A percentile compares a stretch with the other conserved stretches of the same genome.
Evolutionary conservation across 1,139 yeast genomes (phyloP).

Genomic region (Nakaseomyces glabratus): DNA sequence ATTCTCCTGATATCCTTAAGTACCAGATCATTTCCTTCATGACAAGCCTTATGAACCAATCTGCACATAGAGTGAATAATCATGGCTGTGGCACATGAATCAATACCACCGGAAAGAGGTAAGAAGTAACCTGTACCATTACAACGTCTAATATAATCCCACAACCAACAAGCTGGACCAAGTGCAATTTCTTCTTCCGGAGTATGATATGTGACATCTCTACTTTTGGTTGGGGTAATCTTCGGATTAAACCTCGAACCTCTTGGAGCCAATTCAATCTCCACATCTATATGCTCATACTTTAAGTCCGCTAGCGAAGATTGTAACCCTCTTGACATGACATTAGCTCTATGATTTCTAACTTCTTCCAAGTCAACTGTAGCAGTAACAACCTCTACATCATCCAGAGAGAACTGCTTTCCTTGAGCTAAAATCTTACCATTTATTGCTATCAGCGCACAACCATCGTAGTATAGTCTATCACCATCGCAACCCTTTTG

Average conservation of each 20-base stretch:
- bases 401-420: constrained; percentile 75
- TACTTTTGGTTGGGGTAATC: constrained; percentile 50
- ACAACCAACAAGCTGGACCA: constrained; percentile 98
- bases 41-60: constrained; percentile 59
- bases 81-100: constrained; percentile 93
- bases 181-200: constrained; percentile 96
- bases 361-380: constrained; percentile 91
- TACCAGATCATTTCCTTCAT: constrained; percentile 64
- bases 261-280: constrained; percentile 53
- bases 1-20: constrained; percentile 61
- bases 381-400: constrained; percentile 89
- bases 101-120: constrained; percentile 95
- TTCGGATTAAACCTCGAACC: constrained; percentile 50
- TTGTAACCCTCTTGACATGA: constrained; percentile 75
- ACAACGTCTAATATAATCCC: constrained; percentile 94
- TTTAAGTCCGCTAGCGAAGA: constrained; percentile 41
- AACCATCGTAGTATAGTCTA: constrained; percentile 90
- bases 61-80: constrained; percentile 93
- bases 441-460: constrained; percentile 87
- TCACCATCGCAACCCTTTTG: constrained; percentile 99
- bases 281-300: constrained; percentile 55
- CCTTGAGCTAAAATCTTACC: constrained; percentile 92
- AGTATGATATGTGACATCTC: constrained; percentile 50
- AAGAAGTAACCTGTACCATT: constrained; percentile 83
- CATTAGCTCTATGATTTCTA: constrained; percentile 61